Base-by-base conservation (phyloP, 2,329 filamentous ascomycete genomes). In the Onygenales sp. region DNA sequence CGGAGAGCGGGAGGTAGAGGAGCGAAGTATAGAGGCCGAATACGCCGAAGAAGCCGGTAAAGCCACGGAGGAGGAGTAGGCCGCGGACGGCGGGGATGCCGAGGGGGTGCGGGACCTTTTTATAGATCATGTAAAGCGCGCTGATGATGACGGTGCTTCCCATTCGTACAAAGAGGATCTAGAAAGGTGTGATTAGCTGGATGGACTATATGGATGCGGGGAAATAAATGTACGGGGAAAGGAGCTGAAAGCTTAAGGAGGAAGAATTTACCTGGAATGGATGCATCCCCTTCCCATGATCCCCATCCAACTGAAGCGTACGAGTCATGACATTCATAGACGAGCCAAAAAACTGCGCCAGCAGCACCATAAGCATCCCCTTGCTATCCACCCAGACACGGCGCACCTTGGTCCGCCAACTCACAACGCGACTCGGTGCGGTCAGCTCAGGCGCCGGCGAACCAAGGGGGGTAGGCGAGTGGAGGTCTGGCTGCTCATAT, bases 291-390 rank as follows among this genome's bases (percentile, higher is more conserved):
- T 83, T 77, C 52, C 81, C 85, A 58, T 86, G 76, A 14, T 86
- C 75, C 9, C 81, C 81, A 59, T 82, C 75, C 37, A 80, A 76
- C 65, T 94, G 88, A 40, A 95, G 74, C 9, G 92, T 68, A 17
- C 89, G 78, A 0, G 88, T 87, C 42, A 83, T 83, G 8, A 94
- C 81, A 66, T 93, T 94, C 91, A 95, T 95, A 51, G 87, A 70
- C 0, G 86, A 84, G 1, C 85, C 88, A 61, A 95, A 95, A 37
- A 93, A 73, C 68, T 95, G 89, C 0, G 88, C 80, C 2, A 85
- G 56, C 14, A 90, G 74, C 43, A 95, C 87, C 44, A 90, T 74
- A 21, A 86, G 74, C 17, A 91, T 78, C 2, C 87, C 87, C 59
- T 85, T 84, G 62, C 93, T 90, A 52, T 74, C 72, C 4, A 69